A percentile compares a stretch with the other conserved stretches of the same genome.
Evolutionary conservation across 257 asterid genomes (phyloP).

Genomic region (Prunella vulgaris): DNA sequence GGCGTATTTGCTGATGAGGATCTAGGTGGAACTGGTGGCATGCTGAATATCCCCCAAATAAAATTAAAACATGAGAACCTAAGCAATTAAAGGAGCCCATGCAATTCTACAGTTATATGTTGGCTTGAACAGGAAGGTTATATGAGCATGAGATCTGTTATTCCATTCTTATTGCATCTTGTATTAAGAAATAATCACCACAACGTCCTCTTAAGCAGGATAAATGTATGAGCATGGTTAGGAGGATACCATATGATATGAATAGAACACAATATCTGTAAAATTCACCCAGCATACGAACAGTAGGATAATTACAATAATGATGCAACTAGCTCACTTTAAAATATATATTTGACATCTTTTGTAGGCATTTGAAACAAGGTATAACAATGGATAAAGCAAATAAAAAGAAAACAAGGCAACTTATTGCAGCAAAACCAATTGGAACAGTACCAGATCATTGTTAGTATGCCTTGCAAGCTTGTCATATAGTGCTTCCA

Average conservation of each 20-base stretch:
- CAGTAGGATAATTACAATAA: conserved; percentile 40
- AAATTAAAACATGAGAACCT: not conserved
- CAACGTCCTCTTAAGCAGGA: not conserved
- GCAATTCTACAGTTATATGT: not conserved
- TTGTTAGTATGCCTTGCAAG: conserved; percentile 45
- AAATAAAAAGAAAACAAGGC: not conserved
- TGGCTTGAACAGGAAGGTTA: not conserved
- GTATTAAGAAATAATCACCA: not conserved
- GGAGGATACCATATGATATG: not conserved
- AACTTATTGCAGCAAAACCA: conserved; percentile 9
- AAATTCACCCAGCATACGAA: conserved; percentile 66
- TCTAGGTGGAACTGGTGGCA: not conserved
- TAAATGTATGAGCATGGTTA: not conserved
- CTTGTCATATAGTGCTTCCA: conserved; percentile 62
- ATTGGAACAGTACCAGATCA: conserved; percentile 42
- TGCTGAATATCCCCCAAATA: not conserved
- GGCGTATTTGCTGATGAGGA: not conserved
- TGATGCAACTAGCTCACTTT: conserved; percentile 47
- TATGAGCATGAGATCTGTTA: not conserved
- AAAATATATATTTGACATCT: not conserved
- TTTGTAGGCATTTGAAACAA: not conserved
- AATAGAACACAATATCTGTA: conserved; percentile 49
- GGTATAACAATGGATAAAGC: not conserved
- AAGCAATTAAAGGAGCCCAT: not conserved
- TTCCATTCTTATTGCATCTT: not conserved